phyloP scores from a whole-genome alignment of 1,139 yeast genomes.

The Wickerhamomyces sp. region DNA sequence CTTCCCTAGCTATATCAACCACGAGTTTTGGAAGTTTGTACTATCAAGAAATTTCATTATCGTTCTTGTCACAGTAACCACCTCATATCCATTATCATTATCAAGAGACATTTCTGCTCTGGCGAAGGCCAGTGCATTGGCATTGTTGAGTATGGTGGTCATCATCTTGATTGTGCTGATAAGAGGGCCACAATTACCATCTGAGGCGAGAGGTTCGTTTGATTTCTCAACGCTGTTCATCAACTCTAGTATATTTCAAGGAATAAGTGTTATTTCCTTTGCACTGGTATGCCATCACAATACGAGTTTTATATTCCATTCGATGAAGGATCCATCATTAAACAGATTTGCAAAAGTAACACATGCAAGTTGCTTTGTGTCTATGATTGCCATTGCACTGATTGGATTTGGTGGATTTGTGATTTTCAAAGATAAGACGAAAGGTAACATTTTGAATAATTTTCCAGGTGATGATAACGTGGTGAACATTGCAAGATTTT shows the following conservation, averaged over 20 bases:
- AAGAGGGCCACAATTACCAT: constrained; percentile 62
- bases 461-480: constrained; percentile 69
- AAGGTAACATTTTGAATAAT: constrained; percentile 83
- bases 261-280: constrained; percentile 86
- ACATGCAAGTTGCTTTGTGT: constrained; percentile 76
- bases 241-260: constrained; percentile 72
- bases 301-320: constrained; percentile 82
- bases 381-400: constrained; percentile 71
- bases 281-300: constrained; percentile 96
- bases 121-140: constrained; percentile 86
- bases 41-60: constrained; percentile 67
- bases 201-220: constrained; percentile 43
- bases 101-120: constrained; percentile 78
- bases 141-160: constrained; percentile 75
- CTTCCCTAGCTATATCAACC: constrained; percentile 43
- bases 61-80: constrained; percentile 57
- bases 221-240: constrained; percentile 46
- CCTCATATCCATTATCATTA: constrained; percentile 80
- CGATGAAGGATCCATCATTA: constrained; percentile 70
- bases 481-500: constrained; percentile 81
- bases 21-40: constrained; percentile 43
- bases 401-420: constrained; percentile 81
- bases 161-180: constrained; percentile 71
- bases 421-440: constrained; percentile 71
- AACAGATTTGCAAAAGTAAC: constrained; percentile 72